Base-by-base conservation (phyloP, 2,329 filamentous ascomycete species). In the Diaporthe longicolla region DNA sequence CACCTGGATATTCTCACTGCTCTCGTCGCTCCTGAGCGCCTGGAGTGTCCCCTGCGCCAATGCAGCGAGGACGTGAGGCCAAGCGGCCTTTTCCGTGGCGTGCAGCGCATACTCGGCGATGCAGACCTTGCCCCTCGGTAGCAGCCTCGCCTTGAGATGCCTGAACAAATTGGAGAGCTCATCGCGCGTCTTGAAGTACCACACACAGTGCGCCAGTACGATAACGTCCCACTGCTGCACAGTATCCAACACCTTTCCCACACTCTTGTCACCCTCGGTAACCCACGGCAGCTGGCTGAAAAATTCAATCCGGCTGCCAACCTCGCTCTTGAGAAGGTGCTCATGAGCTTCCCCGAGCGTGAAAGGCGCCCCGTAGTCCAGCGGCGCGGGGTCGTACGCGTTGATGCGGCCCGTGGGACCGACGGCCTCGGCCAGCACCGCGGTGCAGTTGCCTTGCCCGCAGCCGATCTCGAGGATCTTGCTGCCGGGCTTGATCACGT, bases 361-460 rank as follows among this genome's bases (percentile, higher is more conserved):
- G 73, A 83, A 85, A 1, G 87, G 85, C n/a, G 82, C 77, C 59
- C 86, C 86, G 78, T 90, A 91, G 76, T 87, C 83, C 10, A 84
- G 79, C 0, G 81, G 77, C 0, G 84, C 89, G 1, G 88, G 89
- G 80, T 91, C 89, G 37, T 90, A 79, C 6, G 87, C 89, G 69
- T 85, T 85, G 19, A 90, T 81, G 61, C 80, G 81, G 0, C 88
- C 87, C 0, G 79, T 40, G 17, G 83, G 78, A 3, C 86, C 85
- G 1, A 88, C 84, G 26, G 83, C 84, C 77, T 84, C 78, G 59
- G 89, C 89, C 24, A 91, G 84, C 3, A 86, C 87, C 15, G 85
- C 83, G 1, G 90, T 91, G 77, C 85, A 87, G 74, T 89, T 88
- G 2, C 89, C 90, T 76, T 91, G 90, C 0, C 89, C 90, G 79